Base-by-base conservation (phyloP, 345 rosid species). In the Eucalyptus leucophloia region DNA sequence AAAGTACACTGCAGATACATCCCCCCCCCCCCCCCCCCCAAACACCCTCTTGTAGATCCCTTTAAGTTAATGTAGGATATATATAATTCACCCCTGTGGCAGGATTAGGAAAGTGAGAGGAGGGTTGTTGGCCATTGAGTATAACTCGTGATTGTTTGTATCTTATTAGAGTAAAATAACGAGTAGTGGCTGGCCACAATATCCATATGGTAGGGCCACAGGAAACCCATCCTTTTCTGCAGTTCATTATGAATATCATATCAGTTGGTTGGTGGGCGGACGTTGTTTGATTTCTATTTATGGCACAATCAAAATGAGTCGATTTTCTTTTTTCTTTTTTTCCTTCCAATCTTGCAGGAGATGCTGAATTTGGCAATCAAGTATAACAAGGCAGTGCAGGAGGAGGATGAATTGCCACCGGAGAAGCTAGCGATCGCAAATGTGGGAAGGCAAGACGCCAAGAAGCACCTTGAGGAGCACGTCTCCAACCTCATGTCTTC, bases 381-480 rank as follows among this genome's bases (percentile, higher is more conserved):
- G 90, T 97, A 98, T 92, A 97, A 97, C 92, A 98, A 98, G 94
- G 99, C 98, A 11, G 99, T 98, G 90, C 99, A 98, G 92, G 99
- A 96, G 94, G 99, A 98, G 90, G 99, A 98, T 87, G 98, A 97
- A 92, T 90, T 98, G 94, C 94, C 99, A 10, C 99, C 98, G 1
- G 99, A 97, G 93, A 98, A 98, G 91, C 95, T 97, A 44, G 99
- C 99, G 3, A 98, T 97, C 12, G 98, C 96, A 16, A 96, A 98
- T 81, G 99, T 97, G 54, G 99, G 99, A 90, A 95, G 99, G 92
- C 99, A 98, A 92, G 99, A 98, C 86, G 99, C 99, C 23, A 98
- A 98, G 94, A 98, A 98, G 94, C 99, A 98, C 92, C 96, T 98
- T 44, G 99, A 97, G 92, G 99, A 98, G 86, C 98, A 98, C 67